Conservation (phyloP, 2,329 filamentous ascomycete genomes). For the Lomentospora prolificans region DNA sequence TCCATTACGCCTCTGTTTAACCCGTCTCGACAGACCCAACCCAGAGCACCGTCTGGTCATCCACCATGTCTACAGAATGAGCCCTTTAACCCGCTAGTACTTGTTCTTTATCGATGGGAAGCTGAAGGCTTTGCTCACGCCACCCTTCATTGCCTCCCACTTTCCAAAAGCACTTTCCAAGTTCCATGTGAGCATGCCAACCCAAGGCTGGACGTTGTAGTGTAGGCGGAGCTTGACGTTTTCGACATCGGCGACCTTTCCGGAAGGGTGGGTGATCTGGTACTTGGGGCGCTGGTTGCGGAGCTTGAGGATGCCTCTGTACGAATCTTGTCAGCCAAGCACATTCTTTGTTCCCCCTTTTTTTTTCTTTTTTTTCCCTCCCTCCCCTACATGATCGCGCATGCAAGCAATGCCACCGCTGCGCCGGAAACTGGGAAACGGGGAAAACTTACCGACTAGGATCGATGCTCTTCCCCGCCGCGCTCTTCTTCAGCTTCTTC, state of each 20-base stretch:
- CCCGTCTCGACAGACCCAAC: conserved; percentile 6
- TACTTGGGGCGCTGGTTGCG: conserved; percentile 90
- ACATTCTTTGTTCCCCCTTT: not conserved
- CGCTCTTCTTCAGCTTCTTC: conserved; percentile 52
- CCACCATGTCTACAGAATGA: conserved; percentile 17
- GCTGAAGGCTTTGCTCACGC: conserved; percentile 52
- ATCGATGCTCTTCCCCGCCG: conserved; percentile 50
- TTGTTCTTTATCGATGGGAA: conserved; percentile 59
- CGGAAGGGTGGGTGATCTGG: conserved; percentile 84
- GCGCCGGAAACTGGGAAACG: not conserved
- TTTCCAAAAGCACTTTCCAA: conserved; percentile 42
- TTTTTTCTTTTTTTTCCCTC: not conserved
- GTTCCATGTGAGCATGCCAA: conserved; percentile 80
- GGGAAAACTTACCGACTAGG: conserved; percentile 38
- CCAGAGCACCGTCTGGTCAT: too few relatives aligned
- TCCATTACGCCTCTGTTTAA: not conserved
- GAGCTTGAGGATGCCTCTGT: conserved; percentile 62
- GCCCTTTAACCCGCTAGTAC: conserved; percentile 15
- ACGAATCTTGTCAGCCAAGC: not conserved
- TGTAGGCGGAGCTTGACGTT: conserved; percentile 73
- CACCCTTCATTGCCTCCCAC: conserved; percentile 58
- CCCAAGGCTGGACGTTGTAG: conserved; percentile 98
- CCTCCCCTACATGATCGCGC: not conserved
- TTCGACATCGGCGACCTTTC: conserved; percentile 61
- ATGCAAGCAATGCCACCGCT: too few relatives aligned